Percentiles rank a stretch among this genome's conserved stretches.
These are phyloP conservation scores for Mycena alexandri DNA, from an alignment of 768 basidiomycete genomes.

Conservation along the genomic window DNA sequence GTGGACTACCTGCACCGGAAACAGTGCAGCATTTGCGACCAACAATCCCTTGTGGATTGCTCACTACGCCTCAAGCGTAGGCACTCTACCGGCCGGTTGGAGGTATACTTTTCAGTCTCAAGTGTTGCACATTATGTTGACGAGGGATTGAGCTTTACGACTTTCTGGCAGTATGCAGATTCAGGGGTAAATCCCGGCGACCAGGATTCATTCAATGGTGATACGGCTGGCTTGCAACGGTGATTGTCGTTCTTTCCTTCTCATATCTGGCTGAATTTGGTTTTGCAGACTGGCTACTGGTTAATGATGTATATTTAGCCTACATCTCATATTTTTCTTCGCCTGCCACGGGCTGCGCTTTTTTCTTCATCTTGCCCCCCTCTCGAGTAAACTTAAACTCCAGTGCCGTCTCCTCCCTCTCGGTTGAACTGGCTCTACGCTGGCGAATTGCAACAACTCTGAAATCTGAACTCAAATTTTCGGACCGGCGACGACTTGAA, in stretches of 20 bases:
- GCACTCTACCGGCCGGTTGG: conserved; percentile 73
- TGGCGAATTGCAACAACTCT: too few relatives aligned
- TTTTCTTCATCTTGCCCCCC: too few relatives aligned
- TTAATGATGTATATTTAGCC: conserved; percentile 15
- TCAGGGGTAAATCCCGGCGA: conserved; percentile 70
- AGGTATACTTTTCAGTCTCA: conserved; percentile 37
- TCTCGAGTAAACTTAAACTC: too few relatives aligned
- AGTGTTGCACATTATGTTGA: neutral
- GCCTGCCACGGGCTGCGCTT: too few relatives aligned
- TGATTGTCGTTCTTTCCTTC: conserved; percentile 36
- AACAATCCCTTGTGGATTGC: conserved; percentile 76
- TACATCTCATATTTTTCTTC: too few relatives aligned
- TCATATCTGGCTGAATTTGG: neutral
- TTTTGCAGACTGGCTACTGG: conserved; percentile 18
- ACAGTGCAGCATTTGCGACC: conserved; percentile 61
- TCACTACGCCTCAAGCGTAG: conserved; percentile 60
- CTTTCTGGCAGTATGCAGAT: conserved; percentile 75
- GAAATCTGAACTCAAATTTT: too few relatives aligned
- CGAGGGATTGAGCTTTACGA: conserved; percentile 50
- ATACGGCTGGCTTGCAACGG: conserved; percentile 56
- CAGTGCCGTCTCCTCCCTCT: too few relatives aligned
- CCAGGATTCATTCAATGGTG: conserved; percentile 69
- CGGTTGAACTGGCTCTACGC: too few relatives aligned
- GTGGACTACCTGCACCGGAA: conserved; percentile 78
- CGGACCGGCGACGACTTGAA: too few relatives aligned